Evolutionary conservation across 2,329 filamentous ascomycete species (phyloP).

Genomic region (Talaromyces marneffei): DNA sequence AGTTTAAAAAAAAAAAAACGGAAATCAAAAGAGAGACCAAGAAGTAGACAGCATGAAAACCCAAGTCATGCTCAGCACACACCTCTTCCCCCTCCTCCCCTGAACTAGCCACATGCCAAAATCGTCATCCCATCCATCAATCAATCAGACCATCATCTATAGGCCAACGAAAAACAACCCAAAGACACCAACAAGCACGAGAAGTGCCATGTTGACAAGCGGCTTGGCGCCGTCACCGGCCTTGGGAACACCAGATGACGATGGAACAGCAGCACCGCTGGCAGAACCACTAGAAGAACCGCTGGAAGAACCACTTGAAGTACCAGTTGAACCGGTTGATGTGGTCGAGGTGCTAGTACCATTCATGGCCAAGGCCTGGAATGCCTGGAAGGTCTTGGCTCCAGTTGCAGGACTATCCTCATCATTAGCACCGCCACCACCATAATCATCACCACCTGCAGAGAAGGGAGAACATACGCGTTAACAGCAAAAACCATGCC

Average conservation of each 20-base stretch:
- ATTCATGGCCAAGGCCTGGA: conserved; percentile 8
- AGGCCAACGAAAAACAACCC: conserved; percentile 7
- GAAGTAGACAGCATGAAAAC: too few species aligned
- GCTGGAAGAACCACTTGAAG: background rate
- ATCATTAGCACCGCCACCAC: background rate
- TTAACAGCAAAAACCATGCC: conserved; percentile 74
- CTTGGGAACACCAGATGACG: background rate
- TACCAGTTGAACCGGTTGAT: background rate
- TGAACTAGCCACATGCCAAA: background rate
- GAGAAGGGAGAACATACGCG: conserved; percentile 48
- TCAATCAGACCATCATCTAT: conserved; percentile 1
- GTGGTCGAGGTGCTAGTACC: background rate
- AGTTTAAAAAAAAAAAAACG: background rate
- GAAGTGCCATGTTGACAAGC: background rate
- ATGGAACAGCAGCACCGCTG: conserved; percentile 1
- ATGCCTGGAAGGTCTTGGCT: conserved; percentile 11
- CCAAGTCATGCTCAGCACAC: background rate
- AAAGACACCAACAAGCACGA: conserved; percentile 11
- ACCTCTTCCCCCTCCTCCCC: too few species aligned
- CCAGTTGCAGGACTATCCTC: background rate
- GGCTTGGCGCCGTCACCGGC: conserved; percentile 6
- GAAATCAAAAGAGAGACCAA: background rate
- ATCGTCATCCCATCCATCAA: background rate
- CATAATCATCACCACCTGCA: background rate
- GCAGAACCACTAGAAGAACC: background rate